These are phyloP conservation scores for Lunasporangiospora selenospora DNA, from an alignment of 192 early-diverging fungal species.

Conservation along the genomic window DNA sequence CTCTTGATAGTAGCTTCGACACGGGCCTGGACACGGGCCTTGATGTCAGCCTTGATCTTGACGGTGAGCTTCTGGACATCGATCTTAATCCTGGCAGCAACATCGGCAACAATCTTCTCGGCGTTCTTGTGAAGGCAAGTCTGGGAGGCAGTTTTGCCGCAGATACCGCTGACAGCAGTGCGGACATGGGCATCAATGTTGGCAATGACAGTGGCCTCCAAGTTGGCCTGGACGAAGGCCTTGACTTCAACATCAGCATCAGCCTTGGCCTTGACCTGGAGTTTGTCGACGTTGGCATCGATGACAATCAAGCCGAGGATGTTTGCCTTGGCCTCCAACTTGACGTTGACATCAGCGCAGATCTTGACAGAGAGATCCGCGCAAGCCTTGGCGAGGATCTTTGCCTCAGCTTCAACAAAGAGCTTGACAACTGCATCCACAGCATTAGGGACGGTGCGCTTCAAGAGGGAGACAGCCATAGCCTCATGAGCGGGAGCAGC, in stretches of 20 bases:
- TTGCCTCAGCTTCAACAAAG: slow-evolving; percentile 15
- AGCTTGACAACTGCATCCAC: slow-evolving; percentile 16
- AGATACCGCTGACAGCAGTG: not conserved
- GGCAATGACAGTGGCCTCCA: slow-evolving; percentile 16
- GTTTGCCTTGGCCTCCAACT: slow-evolving; percentile 9
- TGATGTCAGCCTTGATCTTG: slow-evolving; percentile 26
- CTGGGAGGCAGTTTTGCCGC: slow-evolving; percentile 6
- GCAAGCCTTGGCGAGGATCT: slow-evolving; percentile 15
- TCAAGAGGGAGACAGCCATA: slow-evolving; percentile 16
- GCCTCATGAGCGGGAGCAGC: slow-evolving; percentile 5
- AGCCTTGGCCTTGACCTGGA: slow-evolving; percentile 20
- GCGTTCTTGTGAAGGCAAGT: slow-evolving; percentile 25
- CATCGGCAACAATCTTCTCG: slow-evolving; percentile 9
- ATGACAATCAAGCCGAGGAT: slow-evolving; percentile 19
- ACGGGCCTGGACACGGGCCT: slow-evolving; percentile 8
- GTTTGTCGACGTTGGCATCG: slow-evolving; percentile 8
- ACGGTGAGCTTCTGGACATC: slow-evolving; percentile 20
- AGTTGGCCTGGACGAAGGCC: slow-evolving; percentile 7
- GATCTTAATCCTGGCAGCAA: slow-evolving; percentile 23
- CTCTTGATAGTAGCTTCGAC: slow-evolving; percentile 12
- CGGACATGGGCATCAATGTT: slow-evolving; percentile 36
- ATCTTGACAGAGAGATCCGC: slow-evolving; percentile 9
- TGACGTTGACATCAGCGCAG: slow-evolving; percentile 30
- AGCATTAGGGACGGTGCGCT: slow-evolving; percentile 9
- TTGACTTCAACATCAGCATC: slow-evolving; percentile 14